Evolutionary conservation across 192 early-diverging fungal genomes (phyloP).

Genomic region (Gaertneriomyces sp.): DNA sequence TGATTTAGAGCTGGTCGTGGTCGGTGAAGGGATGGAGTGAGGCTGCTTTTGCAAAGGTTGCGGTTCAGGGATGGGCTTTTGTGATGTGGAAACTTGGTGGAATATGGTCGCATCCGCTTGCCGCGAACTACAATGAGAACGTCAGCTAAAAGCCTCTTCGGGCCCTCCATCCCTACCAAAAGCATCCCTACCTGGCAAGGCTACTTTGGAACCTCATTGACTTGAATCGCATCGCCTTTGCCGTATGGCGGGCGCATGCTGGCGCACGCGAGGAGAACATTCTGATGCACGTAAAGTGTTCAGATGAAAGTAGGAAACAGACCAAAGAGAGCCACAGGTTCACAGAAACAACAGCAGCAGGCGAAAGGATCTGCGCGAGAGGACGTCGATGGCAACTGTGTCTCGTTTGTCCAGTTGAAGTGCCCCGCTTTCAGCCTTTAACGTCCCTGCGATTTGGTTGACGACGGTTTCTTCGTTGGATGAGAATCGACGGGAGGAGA

Average conservation of each 20-base stretch:
- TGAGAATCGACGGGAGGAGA: too few species aligned
- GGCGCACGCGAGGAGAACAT: constrained; percentile 3
- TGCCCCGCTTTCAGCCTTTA: too few species aligned
- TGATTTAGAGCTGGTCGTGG: not conserved
- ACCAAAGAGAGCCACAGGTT: too few species aligned
- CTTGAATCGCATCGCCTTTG: constrained; percentile 8
- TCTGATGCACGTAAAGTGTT: not conserved
- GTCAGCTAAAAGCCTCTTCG: not conserved
- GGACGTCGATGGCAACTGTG: too few species aligned
- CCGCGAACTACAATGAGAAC: not conserved
- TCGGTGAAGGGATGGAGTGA: constrained; percentile 1
- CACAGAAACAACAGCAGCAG: too few species aligned
- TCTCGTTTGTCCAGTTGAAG: too few species aligned
- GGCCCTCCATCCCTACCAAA: not conserved
- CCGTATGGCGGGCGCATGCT: not conserved
- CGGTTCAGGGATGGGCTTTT: not conserved
- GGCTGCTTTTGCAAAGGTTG: constrained; percentile 3
- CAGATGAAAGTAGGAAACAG: too few species aligned
- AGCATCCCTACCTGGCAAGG: not conserved
- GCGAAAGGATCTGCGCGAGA: too few species aligned
- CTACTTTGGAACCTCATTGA: not conserved
- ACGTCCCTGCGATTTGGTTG: too few species aligned
- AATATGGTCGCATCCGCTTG: not conserved
- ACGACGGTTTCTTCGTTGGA: too few species aligned
- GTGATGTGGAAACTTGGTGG: not conserved